Evolutionary conservation across 2,329 filamentous ascomycete genomes (phyloP).

Genomic region (Fusarium citri): DNA sequence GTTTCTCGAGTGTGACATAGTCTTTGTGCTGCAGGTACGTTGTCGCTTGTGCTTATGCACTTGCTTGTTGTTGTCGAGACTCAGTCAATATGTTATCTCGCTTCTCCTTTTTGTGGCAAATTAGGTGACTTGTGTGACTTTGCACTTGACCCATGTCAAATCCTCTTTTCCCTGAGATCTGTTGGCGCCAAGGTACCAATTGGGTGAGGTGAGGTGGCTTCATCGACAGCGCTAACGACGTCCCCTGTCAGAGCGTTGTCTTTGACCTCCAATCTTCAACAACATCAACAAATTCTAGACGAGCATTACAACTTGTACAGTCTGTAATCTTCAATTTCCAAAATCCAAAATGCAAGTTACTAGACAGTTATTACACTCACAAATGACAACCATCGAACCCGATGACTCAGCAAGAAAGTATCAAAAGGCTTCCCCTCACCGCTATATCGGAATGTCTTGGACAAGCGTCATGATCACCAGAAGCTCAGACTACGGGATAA

Average conservation of each 20-base stretch:
- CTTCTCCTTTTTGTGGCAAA: constrained; percentile 12
- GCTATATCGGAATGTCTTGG: constrained; percentile 6
- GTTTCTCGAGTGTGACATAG: not conserved
- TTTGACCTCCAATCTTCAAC: not conserved
- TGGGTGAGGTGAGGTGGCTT: not conserved
- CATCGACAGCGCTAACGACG: constrained; percentile 1
- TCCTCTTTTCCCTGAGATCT: not conserved
- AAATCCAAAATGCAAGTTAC: not conserved
- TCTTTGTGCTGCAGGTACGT: not conserved
- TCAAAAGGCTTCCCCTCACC: not conserved
- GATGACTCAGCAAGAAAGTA: not conserved
- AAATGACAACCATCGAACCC: not conserved
- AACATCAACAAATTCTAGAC: not conserved
- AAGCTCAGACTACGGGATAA: not conserved
- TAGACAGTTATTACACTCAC: not conserved
- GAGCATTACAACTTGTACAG: not conserved
- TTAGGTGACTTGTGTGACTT: constrained; percentile 4
- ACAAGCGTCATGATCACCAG: constrained; percentile 1
- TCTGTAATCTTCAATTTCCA: not conserved
- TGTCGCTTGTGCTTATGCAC: no score
- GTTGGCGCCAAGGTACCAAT: not conserved
- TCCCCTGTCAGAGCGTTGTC: not conserved
- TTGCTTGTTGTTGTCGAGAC: not conserved
- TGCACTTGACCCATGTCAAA: not conserved
- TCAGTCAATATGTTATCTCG: constrained; percentile 4